Evolutionary conservation across 371 early-diverging fungal species (phyloP).

Genomic region (Chytridium lagenaria): DNA sequence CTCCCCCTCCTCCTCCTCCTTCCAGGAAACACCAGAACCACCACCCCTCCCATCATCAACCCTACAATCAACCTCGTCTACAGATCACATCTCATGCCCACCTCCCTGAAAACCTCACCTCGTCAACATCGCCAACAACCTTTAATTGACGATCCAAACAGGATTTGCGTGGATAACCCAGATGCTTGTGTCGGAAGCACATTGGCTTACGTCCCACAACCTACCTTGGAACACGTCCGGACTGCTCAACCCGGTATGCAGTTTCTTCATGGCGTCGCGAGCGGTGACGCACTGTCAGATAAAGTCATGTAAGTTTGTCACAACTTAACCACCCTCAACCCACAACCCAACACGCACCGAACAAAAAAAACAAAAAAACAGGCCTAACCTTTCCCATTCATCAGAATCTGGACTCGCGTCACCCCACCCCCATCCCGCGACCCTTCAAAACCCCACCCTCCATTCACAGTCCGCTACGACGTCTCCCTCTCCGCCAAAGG

Average conservation of each 20-base stretch:
- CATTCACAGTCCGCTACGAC: conserved; percentile 33
- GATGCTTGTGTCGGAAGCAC: conserved; percentile 11
- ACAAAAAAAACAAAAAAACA: conserved; percentile 13
- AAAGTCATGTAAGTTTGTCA: conserved; percentile 39
- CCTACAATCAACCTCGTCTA: no score
- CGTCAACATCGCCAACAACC: background rate
- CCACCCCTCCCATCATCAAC: no score
- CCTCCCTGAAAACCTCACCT: background rate
- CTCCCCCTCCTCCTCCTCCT: background rate
- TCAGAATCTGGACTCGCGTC: conserved; percentile 40
- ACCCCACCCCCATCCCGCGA: conserved; percentile 9
- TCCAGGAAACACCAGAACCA: no score
- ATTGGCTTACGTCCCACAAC: background rate
- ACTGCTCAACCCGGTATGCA: background rate
- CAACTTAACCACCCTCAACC: background rate
- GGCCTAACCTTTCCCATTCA: background rate
- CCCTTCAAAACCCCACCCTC: background rate
- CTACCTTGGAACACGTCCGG: background rate
- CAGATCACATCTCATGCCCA: conserved; percentile 2
- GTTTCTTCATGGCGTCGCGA: conserved; percentile 45
- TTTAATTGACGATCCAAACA: no score
- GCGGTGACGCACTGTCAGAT: conserved; percentile 43
- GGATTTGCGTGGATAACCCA: background rate
- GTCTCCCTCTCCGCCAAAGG: conserved; percentile 24
- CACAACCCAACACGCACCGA: background rate